Evolutionary conservation across 345 rosid species (phyloP), one percentile per base, ranked within the genome.

Genomic region (Pistacia integerrima): DNA sequence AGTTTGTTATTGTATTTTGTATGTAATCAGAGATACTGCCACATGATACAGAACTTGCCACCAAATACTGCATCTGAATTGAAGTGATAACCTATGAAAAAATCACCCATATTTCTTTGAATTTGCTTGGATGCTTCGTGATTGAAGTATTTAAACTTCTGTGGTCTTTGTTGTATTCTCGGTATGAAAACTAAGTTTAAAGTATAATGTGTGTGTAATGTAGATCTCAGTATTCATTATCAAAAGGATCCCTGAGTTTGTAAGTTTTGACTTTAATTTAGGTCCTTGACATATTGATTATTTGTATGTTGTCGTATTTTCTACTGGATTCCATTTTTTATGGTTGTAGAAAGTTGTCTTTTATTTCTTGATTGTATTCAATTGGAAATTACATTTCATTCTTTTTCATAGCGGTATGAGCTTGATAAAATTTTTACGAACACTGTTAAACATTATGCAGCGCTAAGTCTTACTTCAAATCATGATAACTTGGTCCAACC

Each of bases 391-490:
- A 22, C 6, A 12, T 49, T 7, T 33, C 30, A 10, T 61, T 48
- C 28, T 3, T 77, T 22, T 62, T 77, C 46, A 16, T 77, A 2
- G 18, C 18, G 10, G 55, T 61, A 22, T 56, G 30, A 46, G 33
- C 58, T n/a, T 11, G 57, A 25, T 67, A 11, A 28, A 16, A 6
- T 5, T 64, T 82, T 64, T 52, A 22, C 76, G 62, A 8, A 64
- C 77, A 1, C 62, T 64, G 49, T 77, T 69, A 44, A 68, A 77
- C 49, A 55, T 60, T 73, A 28, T 86, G 92, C 93, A 95, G 98
- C 76, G n/a, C 49, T 95, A 41, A 80, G 85, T 81, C 84, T 92
- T 71, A 85, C 82, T 73, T 72, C 78, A 30, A 78, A 84, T 49
- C 67, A 71, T 4, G 81, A 85, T 70, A 82, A 77, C 67, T 44